phyloP scores from a whole-genome alignment of 108 stramenopile genomes.

The Skeletonema marinoi region DNA sequence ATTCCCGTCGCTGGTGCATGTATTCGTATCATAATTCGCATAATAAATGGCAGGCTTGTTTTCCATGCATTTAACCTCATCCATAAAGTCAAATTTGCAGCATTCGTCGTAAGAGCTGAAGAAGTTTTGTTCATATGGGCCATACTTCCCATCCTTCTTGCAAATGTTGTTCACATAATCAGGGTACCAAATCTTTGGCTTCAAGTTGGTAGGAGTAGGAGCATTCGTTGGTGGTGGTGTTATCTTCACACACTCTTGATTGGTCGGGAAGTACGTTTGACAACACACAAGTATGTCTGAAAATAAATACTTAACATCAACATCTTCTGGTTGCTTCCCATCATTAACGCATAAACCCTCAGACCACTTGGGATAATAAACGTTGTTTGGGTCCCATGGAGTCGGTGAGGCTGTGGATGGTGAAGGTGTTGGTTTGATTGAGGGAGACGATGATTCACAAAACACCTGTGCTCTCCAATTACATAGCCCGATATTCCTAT shows the following conservation, averaged over 20 bases:
- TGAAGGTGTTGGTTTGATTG: slow-evolving; percentile 11
- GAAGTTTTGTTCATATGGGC: slow-evolving; percentile 21
- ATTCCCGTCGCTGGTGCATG: not conserved
- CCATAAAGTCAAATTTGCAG: slow-evolving; percentile 23
- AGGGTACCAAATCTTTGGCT: slow-evolving; percentile 9
- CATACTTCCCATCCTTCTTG: slow-evolving; percentile 8
- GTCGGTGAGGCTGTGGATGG: slow-evolving; percentile 17
- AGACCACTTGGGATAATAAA: slow-evolving; percentile 30
- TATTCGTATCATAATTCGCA: slow-evolving; percentile 1
- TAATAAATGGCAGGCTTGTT: slow-evolving; percentile 5
- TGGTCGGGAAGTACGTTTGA: slow-evolving; percentile 4
- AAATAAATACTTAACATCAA: slow-evolving; percentile 5
- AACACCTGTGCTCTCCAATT: slow-evolving; percentile 14
- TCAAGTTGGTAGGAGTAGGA: not conserved
- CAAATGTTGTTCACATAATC: slow-evolving; percentile 18
- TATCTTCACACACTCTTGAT: slow-evolving; percentile 7
- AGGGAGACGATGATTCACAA: slow-evolving; percentile 1
- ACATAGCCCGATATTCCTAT: slow-evolving; percentile 5
- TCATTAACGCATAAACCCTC: slow-evolving; percentile 21
- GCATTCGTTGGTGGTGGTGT: slow-evolving; percentile 11
- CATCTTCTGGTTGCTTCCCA: slow-evolving; percentile 12
- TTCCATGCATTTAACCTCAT: not conserved
- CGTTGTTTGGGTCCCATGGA: slow-evolving; percentile 8
- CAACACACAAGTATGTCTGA: slow-evolving; percentile 17
- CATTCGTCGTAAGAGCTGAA: slow-evolving; percentile 22